Evolutionary conservation across 495 filamentous ascomycete species (phyloP).

Genomic region (Talaromyces liani): DNA sequence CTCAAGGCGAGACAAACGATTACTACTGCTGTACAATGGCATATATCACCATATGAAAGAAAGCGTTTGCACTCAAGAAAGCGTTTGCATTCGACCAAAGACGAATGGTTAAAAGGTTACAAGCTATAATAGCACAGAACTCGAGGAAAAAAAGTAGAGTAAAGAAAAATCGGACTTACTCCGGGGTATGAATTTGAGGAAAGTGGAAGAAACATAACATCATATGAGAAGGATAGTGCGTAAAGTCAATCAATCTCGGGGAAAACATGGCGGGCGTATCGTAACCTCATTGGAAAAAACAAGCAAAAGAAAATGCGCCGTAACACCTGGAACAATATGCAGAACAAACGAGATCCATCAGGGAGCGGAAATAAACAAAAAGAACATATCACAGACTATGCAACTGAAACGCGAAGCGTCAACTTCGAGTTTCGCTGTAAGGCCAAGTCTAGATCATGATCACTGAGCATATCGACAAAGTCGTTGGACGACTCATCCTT

Average conservation of each 20-base stretch:
- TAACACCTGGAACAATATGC: constrained; percentile 19
- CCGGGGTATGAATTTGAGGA: constrained; percentile 9
- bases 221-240: neutral
- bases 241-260: constrained; percentile 19
- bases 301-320: constrained; percentile 18
- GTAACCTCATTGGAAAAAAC: constrained; percentile 15
- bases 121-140: constrained; percentile 7
- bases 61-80: constrained; percentile 4
- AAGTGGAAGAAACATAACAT: constrained; percentile 12
- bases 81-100: constrained; percentile 2
- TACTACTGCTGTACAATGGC: constrained; percentile 17
- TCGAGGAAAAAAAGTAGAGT: constrained; percentile 12
- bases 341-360: constrained; percentile 13
- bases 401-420: constrained; percentile 65
- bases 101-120: neutral
- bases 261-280: constrained; percentile 18
- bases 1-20: constrained; percentile 14
- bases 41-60: constrained; percentile 20
- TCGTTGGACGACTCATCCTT: constrained; percentile 76
- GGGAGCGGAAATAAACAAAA: constrained; percentile 2
- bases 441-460: constrained; percentile 75
- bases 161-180: constrained; percentile 7
- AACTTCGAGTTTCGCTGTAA: constrained; percentile 80
- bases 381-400: constrained; percentile 24
- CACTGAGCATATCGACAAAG: constrained; percentile 62